Conservation (phyloP, 192 early-diverging fungal species). For the Backusella macrospora region DNA sequence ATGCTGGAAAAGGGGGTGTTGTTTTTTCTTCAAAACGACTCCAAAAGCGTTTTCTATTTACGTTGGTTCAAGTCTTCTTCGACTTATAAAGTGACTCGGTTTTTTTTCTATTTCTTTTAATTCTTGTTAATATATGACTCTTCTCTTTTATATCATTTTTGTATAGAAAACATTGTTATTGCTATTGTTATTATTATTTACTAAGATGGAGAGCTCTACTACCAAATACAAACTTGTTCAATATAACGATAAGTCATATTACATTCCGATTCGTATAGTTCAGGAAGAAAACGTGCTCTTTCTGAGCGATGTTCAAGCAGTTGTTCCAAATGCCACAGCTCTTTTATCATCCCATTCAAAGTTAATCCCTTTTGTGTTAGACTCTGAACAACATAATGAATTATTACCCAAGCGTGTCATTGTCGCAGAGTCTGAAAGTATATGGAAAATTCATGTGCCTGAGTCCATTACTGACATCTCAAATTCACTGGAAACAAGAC, state of each 20-base stretch:
- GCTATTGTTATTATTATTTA: background rate
- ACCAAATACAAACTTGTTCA: slow-evolving; percentile 24
- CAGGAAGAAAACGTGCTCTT: slow-evolving; percentile 23
- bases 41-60: no score
- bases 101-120: no score
- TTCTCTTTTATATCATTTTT: background rate
- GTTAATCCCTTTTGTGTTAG: slow-evolving; percentile 23
- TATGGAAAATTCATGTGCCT: slow-evolving; percentile 22
- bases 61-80: no score
- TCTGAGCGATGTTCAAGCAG: slow-evolving; percentile 31
- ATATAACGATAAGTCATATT: slow-evolving; percentile 25
- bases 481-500: slow-evolving; percentile 14
- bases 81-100: no score
- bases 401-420: slow-evolving; percentile 18
- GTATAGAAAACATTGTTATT: background rate
- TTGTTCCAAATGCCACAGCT: slow-evolving; percentile 32
- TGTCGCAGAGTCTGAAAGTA: background rate
- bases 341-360: slow-evolving; percentile 25
- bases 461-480: background rate
- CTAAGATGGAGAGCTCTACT: slow-evolving; percentile 18
- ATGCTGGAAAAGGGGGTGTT: no score
- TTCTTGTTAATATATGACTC: background rate
- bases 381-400: background rate
- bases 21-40: no score
- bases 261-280: slow-evolving; percentile 28